These are phyloP conservation scores for Phytophthora rubi DNA, from an alignment of 352 stramenopile species.

Conservation along the genomic window DNA sequence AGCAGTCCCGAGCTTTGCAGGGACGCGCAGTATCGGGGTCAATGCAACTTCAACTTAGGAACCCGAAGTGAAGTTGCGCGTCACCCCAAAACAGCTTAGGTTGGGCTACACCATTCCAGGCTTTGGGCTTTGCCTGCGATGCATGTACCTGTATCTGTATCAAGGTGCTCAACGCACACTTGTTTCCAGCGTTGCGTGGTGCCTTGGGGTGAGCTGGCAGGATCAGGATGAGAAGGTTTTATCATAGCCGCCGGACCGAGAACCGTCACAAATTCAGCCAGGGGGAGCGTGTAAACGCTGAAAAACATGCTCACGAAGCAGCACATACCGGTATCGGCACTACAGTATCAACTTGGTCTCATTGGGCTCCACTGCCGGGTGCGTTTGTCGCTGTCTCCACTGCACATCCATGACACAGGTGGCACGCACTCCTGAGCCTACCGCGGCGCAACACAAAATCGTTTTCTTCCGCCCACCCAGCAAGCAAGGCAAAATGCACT, in stretches of 20 bases:
- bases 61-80: background rate
- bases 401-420: background rate
- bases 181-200: too few species aligned
- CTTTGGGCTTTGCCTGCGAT: too few species aligned
- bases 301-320: background rate
- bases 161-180: background rate
- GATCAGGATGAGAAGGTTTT: background rate
- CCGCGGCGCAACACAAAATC: background rate
- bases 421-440: background rate
- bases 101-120: background rate
- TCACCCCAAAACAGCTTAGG: background rate
- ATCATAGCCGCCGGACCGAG: background rate
- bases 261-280: background rate
- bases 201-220: background rate
- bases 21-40: constrained; percentile 1
- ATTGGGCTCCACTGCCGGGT: background rate
- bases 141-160: too few species aligned
- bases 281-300: background rate
- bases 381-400: background rate
- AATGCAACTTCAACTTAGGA: constrained; percentile 30
- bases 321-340: background rate
- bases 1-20: constrained; percentile 1
- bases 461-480: background rate
- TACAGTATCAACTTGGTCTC: background rate
- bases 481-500: background rate